A percentile compares a stretch with the other conserved stretches of the same genome.
Conservation (phyloP, 2,329 filamentous ascomycete species). For the Curvularia eragrostidis region DNA sequence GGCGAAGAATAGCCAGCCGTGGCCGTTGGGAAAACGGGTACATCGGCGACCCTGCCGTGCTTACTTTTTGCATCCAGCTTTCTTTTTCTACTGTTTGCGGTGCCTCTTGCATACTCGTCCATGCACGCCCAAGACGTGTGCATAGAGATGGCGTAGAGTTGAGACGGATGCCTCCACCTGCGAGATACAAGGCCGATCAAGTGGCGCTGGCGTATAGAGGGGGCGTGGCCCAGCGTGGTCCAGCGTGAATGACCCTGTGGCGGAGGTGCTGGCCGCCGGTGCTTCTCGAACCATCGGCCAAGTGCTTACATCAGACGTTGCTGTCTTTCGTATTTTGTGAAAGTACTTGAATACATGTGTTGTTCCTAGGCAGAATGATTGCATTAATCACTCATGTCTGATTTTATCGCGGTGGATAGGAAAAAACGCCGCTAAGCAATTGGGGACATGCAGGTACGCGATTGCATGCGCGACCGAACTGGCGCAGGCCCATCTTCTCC, state of each 20-base stretch:
- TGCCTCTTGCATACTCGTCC: not conserved
- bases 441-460: not conserved
- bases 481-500: not conserved
- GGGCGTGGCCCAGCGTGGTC: not conserved
- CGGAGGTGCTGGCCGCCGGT: not conserved
- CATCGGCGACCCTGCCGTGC: not conserved
- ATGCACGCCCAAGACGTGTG: not conserved
- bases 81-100: no score
- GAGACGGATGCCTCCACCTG: not conserved
- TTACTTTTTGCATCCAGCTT: not conserved
- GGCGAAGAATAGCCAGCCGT: no score
- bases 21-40: not conserved
- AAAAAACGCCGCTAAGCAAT: not conserved
- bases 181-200: not conserved
- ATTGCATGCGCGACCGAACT: not conserved
- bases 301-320: not conserved
- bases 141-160: not conserved
- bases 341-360: no score
- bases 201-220: not conserved
- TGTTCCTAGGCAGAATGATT: no score
- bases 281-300: constrained; percentile 1
- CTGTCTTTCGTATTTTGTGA: no score
- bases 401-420: not conserved
- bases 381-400: not conserved
- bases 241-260: not conserved